Percentiles rank a stretch among this genome's conserved stretches.
These are phyloP conservation scores for Dendrothele bispora DNA, from an alignment of 768 basidiomycete genomes.

Conservation along the genomic window DNA sequence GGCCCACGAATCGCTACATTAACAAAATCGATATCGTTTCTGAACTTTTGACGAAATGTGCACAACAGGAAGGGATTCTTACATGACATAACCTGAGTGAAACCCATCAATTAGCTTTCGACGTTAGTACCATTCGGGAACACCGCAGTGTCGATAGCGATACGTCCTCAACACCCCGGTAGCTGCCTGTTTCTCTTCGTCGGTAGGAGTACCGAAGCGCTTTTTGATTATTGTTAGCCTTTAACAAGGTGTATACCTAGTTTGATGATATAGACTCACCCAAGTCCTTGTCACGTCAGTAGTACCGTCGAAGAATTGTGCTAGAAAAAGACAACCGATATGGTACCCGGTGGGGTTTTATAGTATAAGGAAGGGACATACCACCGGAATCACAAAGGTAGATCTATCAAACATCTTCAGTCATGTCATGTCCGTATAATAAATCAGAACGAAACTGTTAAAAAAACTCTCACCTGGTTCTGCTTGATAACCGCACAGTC, in stretches of 20 bases:
- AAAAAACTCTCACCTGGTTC: conserved; percentile 52
- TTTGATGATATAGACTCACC: conserved; percentile 40
- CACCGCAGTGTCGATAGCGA: conserved; percentile 83
- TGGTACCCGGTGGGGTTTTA: conserved; percentile 3
- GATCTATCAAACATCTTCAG: conserved; percentile 26
- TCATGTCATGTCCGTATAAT: not conserved
- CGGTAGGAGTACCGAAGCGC: conserved; percentile 86
- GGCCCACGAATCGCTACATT: conserved; percentile 72
- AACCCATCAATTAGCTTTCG: conserved; percentile 20
- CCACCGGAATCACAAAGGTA: conserved; percentile 81
- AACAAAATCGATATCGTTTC: not conserved
- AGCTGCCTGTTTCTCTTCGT: conserved; percentile 82
- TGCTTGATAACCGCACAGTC: conserved; percentile 73
- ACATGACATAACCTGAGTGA: conserved; percentile 58
- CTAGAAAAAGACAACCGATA: conserved; percentile 32
- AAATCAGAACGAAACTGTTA: too few species aligned
- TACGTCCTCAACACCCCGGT: conserved; percentile 88
- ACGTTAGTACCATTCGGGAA: conserved; percentile 84
- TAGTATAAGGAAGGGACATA: too few species aligned
- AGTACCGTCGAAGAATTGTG: conserved; percentile 89
- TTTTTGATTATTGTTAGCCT: conserved; percentile 23
- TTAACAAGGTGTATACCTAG: not conserved
- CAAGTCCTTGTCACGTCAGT: conserved; percentile 92
- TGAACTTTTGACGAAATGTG: too few species aligned
- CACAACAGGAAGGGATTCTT: too few species aligned